Evolutionary conservation across 352 stramenopile species (phyloP), one percentile per base, ranked within the genome.

Genomic region (Phytophthora tentaculata): DNA sequence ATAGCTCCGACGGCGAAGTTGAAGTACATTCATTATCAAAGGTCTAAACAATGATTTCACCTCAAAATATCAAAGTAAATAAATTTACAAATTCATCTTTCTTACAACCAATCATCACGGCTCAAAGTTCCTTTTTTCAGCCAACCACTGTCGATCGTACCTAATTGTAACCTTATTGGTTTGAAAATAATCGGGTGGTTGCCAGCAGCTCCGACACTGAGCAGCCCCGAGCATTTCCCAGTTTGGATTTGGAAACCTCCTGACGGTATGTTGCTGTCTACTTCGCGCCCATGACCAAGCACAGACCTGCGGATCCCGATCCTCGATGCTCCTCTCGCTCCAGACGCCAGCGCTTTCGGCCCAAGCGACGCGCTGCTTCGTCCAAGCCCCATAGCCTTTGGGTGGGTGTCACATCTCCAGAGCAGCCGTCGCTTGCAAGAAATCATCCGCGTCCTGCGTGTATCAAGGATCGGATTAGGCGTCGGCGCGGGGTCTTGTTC

Each of bases 391-490:
- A 41, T 28, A 39, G n/a, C 29, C 37, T 51, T 8, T 41, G 56
- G 59, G 44, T 56, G 51, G 35, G 32, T 65, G 43, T 54, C 26
- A 23, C 22, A 13, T 32, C 17, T 37, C n/a, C 22, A 37, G 58
- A 54, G 50, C 52, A 70, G 58, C 60, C 69, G 74, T 77, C 74
- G 71, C 67, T 74, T 74, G 73, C 71, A 73, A 77, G 71, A 67
- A 83, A 64, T 71, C 58, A 55, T 48, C 66, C 63, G 78, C 74
- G 77, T 79, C 50, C 57, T 71, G 76, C 81, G 81, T 86, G 80
- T 94, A 94, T 94, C 86, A 81, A 94, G 86, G 86, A 94, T 94
- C 86, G 86, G 86, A 94, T 88, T 79, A 63, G 69, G 67, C 14
- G 52, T 56, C 22, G 17, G 24, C 26, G 19, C n/a, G 45, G 52